Evolutionary conservation across 208 protist genomes (phyloP).

Genomic region (Crithidia acanthocephali): DNA sequence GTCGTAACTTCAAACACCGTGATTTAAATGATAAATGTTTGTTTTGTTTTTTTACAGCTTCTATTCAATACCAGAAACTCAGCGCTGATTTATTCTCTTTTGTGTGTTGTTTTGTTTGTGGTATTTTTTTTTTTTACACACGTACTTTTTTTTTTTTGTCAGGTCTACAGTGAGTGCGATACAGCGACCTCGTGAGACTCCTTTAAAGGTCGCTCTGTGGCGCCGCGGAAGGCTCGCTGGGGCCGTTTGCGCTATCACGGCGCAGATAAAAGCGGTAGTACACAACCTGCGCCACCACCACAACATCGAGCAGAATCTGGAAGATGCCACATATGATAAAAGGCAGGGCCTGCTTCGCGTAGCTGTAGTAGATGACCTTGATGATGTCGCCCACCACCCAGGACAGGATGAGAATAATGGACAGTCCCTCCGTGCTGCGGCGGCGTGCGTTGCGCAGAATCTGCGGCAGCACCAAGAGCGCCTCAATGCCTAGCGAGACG

Average conservation of each 20-base stretch:
- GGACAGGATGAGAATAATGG: slow-evolving; percentile 60
- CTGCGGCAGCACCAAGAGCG: slow-evolving; percentile 74
- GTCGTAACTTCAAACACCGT: no score
- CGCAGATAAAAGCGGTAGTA: slow-evolving; percentile 39
- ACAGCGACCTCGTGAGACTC: no score
- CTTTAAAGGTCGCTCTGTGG: no score
- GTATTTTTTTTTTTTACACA: no score
- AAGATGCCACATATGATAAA: slow-evolving; percentile 75
- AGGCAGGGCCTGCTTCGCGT: slow-evolving; percentile 55
- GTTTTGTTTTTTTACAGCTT: no score
- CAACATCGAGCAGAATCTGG: slow-evolving; percentile 62
- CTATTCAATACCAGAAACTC: no score
- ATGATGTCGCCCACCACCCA: slow-evolving; percentile 74
- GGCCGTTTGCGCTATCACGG: neutral
- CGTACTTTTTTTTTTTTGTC: no score
- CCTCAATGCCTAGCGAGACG: slow-evolving; percentile 63
- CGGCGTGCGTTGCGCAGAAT: slow-evolving; percentile 77
- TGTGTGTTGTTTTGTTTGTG: no score
- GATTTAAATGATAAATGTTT: no score
- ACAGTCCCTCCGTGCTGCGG: slow-evolving; percentile 65
- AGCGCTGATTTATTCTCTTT: no score
- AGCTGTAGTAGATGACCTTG: slow-evolving; percentile 79
- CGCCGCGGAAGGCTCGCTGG: neutral
- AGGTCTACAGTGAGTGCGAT: no score
- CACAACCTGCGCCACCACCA: slow-evolving; percentile 68